Percentiles rank a stretch among this genome's conserved stretches.
Conservation (phyloP, 192 early-diverging fungal species). For the Coemansia sp. region DNA sequence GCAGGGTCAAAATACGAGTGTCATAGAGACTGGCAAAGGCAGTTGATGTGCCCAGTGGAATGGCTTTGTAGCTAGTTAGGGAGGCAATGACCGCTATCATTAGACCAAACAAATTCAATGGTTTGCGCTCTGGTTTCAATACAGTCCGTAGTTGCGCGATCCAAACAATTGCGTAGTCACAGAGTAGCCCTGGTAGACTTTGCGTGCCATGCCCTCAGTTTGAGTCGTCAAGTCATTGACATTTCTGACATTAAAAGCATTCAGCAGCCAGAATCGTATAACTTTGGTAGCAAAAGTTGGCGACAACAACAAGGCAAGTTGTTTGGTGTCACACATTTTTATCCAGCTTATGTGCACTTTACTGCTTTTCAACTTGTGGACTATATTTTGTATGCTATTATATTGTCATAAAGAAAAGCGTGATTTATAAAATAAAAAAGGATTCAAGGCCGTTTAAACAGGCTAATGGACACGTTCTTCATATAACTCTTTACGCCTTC, state of each 20-base stretch:
- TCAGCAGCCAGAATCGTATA: neutral
- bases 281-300: too few relatives aligned
- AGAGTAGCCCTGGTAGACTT: neutral
- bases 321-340: too few relatives aligned
- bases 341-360: too few relatives aligned
- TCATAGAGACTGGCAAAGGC: neutral
- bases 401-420: neutral
- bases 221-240: neutral
- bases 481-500: neutral
- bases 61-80: constrained; percentile 27
- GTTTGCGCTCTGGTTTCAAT: constrained; percentile 13
- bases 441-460: neutral
- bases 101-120: constrained; percentile 42
- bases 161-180: constrained; percentile 19
- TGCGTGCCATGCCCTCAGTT: neutral
- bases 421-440: too few relatives aligned
- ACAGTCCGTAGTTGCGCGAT: constrained; percentile 29
- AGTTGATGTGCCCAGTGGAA: constrained; percentile 14
- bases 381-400: neutral
- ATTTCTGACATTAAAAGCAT: neutral
- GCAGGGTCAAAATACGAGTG: neutral
- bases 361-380: neutral
- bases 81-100: constrained; percentile 45
- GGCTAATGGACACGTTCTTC: neutral
- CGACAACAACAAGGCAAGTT: too few relatives aligned